Evolutionary conservation across 306 rosid genomes (phyloP).

Genomic region (Lathyrus sativus): DNA sequence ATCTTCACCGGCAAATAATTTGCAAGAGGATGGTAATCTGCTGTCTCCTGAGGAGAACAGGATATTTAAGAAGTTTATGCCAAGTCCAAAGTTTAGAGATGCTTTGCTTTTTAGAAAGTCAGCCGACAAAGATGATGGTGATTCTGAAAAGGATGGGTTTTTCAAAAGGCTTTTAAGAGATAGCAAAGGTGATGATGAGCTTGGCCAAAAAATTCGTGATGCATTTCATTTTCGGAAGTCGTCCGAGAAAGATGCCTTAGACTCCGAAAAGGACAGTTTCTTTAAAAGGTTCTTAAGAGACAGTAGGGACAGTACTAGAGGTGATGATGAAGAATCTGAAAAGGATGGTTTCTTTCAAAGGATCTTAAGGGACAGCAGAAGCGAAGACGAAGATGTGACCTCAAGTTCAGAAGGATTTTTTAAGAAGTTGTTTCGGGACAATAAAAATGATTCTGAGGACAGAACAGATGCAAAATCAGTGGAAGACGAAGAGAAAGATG

Average conservation of each 20-base stretch:
- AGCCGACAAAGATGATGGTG: slow-evolving; percentile 77
- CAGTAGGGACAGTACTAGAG: slow-evolving; percentile 55
- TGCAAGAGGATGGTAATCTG: slow-evolving; percentile 62
- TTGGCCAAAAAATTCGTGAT: slow-evolving; percentile 76
- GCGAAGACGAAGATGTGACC: slow-evolving; percentile 68
- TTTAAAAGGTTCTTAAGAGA: slow-evolving; percentile 83
- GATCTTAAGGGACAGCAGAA: slow-evolving; percentile 68
- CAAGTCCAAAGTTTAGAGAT: slow-evolving; percentile 87
- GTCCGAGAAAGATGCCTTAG: slow-evolving; percentile 69
- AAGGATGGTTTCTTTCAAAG: slow-evolving; percentile 88
- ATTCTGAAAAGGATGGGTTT: slow-evolving; percentile 92
- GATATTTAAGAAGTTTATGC: slow-evolving; percentile 83
- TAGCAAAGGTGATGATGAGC: slow-evolving; percentile 81
- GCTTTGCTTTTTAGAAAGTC: slow-evolving; percentile 90
- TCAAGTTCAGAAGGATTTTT: slow-evolving; percentile 90
- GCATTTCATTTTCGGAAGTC: slow-evolving; percentile 80
- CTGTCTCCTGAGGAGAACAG: slow-evolving; percentile 78
- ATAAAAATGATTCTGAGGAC: slow-evolving; percentile 75
- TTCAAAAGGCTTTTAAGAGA: slow-evolving; percentile 92
- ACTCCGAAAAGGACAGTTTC: slow-evolving; percentile 80
- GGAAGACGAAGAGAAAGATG: slow-evolving; percentile 88
- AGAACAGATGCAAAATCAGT: slow-evolving; percentile 51
- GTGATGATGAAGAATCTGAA: slow-evolving; percentile 59
- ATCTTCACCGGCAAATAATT: slow-evolving; percentile 56
- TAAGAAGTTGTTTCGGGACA: slow-evolving; percentile 89